Conservation (phyloP, 2,329 filamentous ascomycete genomes). For the Fusarium camptoceras region DNA sequence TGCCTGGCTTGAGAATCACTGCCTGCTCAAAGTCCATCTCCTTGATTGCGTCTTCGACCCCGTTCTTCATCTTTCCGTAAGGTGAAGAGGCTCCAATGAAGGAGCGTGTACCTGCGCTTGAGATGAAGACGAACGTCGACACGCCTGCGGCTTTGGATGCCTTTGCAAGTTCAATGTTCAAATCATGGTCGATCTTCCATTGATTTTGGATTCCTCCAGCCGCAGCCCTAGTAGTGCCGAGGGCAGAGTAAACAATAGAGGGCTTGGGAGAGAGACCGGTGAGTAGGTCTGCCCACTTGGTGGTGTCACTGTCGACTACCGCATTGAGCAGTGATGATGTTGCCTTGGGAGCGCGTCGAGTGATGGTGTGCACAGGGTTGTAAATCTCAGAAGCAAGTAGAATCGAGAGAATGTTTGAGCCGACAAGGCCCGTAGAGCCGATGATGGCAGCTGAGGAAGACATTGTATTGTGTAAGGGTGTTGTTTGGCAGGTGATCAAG, state of each 20-base stretch:
- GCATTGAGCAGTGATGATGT: conserved; percentile 69
- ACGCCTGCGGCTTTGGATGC: conserved; percentile 79
- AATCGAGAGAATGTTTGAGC: conserved; percentile 78
- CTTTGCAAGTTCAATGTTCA: conserved; percentile 82
- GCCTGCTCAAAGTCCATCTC: conserved; percentile 80
- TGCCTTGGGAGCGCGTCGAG: conserved; percentile 71
- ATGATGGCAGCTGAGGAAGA: conserved; percentile 63
- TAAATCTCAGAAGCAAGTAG: conserved; percentile 67
- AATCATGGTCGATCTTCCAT: conserved; percentile 87
- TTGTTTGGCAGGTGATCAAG: conserved; percentile 11
- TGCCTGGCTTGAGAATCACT: conserved; percentile 78
- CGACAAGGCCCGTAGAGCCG: conserved; percentile 76
- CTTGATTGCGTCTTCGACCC: conserved; percentile 83
- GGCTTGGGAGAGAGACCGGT: conserved; percentile 66
- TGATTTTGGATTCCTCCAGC: conserved; percentile 84
- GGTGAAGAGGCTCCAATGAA: conserved; percentile 58
- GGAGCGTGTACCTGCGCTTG: conserved; percentile 63
- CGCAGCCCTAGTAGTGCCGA: conserved; percentile 81
- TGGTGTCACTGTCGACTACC: conserved; percentile 73
- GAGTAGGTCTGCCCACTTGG: conserved; percentile 75
- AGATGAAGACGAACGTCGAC: conserved; percentile 82
- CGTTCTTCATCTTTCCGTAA: conserved; percentile 81
- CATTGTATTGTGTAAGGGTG: conserved; percentile 23
- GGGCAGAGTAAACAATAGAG: conserved; percentile 76
- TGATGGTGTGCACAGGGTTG: conserved; percentile 70